These are phyloP conservation scores for Pseudozyma sp. DNA, from an alignment of 1,284 basidiomycete genomes.

Conservation along the genomic window DNA sequence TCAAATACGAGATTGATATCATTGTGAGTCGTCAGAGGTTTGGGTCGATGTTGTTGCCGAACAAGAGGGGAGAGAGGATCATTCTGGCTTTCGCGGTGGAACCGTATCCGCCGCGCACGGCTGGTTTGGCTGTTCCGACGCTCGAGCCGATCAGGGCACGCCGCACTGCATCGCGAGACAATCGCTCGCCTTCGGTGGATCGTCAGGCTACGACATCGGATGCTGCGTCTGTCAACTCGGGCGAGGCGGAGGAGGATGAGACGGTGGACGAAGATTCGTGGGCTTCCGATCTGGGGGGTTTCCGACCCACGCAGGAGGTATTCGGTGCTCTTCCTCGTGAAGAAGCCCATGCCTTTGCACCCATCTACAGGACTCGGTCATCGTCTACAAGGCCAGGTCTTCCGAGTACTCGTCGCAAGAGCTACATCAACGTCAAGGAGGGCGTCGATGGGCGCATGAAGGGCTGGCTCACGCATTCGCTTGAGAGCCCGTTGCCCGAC, in stretches of 20 bases:
- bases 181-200: constrained; percentile 17
- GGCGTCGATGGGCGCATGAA: constrained; percentile 53
- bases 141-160: constrained; percentile 34
- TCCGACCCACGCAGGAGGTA: constrained; percentile 39
- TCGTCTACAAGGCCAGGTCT: constrained; percentile 16
- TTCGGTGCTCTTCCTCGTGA: constrained; percentile 45
- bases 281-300: constrained; percentile 43
- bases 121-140: constrained; percentile 46
- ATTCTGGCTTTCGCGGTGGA: constrained; percentile 49
- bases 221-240: constrained; percentile 16
- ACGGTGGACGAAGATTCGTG: constrained; percentile 44
- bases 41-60: constrained; percentile 33
- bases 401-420: constrained; percentile 32
- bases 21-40: constrained; percentile 49
- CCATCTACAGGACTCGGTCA: constrained; percentile 16
- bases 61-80: constrained; percentile 47
- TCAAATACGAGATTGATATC: constrained; percentile 56
- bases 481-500: constrained; percentile 30
- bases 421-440: constrained; percentile 53
- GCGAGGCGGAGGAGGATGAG: constrained; percentile 29
- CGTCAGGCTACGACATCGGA: constrained; percentile 10
- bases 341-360: constrained; percentile 18
- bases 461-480: constrained; percentile 50
- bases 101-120: constrained; percentile 48
- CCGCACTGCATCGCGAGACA: constrained; percentile 22